Evolutionary conservation across 768 basidiomycete genomes (phyloP), one percentile per base, ranked within the genome.

Genomic region (Hericium rajendrae): DNA sequence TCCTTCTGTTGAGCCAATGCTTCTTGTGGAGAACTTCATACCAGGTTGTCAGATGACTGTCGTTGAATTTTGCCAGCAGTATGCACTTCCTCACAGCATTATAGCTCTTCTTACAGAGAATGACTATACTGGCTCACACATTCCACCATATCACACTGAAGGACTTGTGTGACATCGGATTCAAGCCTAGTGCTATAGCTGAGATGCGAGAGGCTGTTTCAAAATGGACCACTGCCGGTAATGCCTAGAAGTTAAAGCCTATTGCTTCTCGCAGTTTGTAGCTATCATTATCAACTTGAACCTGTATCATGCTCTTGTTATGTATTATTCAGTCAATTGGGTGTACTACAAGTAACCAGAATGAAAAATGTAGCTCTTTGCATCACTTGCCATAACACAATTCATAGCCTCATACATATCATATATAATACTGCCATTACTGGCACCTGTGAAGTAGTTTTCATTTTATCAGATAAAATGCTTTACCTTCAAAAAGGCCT

Each of bases 401-500:
- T 70, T 60, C 56, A 67, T 63, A 6, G 63, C 65, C 49, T 65
- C 60, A 2, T 54, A 60, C 64, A 72, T 65, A 26, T 54, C 65
- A 61, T 56, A 68, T 28, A 70, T 52, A 39, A 71, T 22, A 22
- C 22, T 63, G 0, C 62, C 62, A 4, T 48, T 49, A 52, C 24
- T 60, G 56, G 43, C 55, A 38, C 22, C 57, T 48, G 40, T 38
- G 16, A 18, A 41, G 6, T 28, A 61, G 52, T 2, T 60, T 16
- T 59, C 38, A 48, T 73, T 59, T 1, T 65, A 53, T 2, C 62
- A 61, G 40, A 73, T 64, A n/a, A 48, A 64, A 1, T 57, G 16
- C 51, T 75, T 74, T 62, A 74, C 66, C 51, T 68, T 65, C 1
- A 69, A 72, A 54, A 75, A 75, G 0, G 71, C 72, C 55, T 73